Evolutionary conservation across 208 protist species (phyloP), one percentile per base, ranked within the genome.

Genomic region (Trypanosoma congolense): DNA sequence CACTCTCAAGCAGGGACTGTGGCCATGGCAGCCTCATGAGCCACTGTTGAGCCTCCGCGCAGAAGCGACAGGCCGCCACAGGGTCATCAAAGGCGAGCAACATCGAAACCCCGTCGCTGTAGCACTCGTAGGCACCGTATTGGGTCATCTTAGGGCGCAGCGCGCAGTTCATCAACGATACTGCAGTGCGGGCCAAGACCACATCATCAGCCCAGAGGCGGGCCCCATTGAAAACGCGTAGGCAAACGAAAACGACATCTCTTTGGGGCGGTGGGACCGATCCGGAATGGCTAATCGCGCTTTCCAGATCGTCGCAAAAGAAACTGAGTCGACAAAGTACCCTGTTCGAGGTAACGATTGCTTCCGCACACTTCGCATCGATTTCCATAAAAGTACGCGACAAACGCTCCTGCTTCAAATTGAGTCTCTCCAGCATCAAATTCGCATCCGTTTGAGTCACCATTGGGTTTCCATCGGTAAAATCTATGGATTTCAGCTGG

Each of bases 91-190:
- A 91, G 29, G 87, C 83, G 0, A 94, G 70, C 28, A 94, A 64
- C 72, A 94, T 77, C 8, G 75, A 83, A 48, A 75, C 62, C 4
- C 76, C 83, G 51, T 94, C 83, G 64, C 83, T 90, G 64, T 84
- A 91, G 60, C 76, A 87, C 62, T 94, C 87, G 60, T 91, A 86
- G 4, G 63, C 79, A 19, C 80, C 87, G 51, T 94, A 91, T 72
- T 90, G 62, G 2, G 40, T 57, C 75, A 86, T 77, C 69, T 94
- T 94, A 14, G 82, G 62, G n/a, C 87, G 87, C 33, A 91, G 43
- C 0, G 71, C 70, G 50, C 68, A 71, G 53, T 84, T 77, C 51
- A 90, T 67, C 29, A 91, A 71, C 36, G 73, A 51, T 55, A 84
- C 65, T 1, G 83, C 52, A 16, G 83, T 70, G 5, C 73, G 67